A percentile compares a stretch with the other conserved stretches of the same genome.
Conservation (phyloP, 2,329 filamentous ascomycete genomes). For the Herpotrichia juniperi region DNA sequence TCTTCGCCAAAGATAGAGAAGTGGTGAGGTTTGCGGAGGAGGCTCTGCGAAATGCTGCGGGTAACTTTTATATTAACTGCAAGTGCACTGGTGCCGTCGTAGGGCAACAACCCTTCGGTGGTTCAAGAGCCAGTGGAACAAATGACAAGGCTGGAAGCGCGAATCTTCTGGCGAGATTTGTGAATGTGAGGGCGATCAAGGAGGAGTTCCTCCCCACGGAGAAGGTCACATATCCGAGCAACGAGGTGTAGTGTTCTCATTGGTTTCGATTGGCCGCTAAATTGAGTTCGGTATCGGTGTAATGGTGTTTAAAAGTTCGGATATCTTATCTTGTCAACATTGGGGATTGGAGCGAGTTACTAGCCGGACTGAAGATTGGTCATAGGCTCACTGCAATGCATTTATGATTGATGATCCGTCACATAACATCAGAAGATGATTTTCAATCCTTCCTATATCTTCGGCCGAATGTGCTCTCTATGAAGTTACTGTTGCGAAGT, state of each 20-base stretch:
- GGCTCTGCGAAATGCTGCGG: constrained; percentile 72
- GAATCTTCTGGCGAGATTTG: constrained; percentile 59
- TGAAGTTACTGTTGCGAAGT: neutral
- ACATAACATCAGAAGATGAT: too few species aligned
- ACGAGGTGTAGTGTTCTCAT: constrained; percentile 50
- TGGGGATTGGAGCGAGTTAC: neutral
- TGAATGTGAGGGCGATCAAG: constrained; percentile 63
- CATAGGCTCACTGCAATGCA: neutral
- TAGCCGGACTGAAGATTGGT: neutral
- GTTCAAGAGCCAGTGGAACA: constrained; percentile 61
- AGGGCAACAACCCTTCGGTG: constrained; percentile 59
- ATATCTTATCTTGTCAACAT: neutral
- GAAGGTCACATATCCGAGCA: constrained; percentile 60
- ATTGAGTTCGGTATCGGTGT: neutral
- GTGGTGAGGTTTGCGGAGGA: constrained; percentile 73
- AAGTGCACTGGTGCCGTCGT: constrained; percentile 66
- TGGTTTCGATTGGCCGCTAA: neutral
- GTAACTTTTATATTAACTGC: constrained; percentile 88
- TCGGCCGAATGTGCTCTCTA: neutral
- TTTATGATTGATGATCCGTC: neutral
- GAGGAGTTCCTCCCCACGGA: constrained; percentile 59
- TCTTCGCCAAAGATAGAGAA: constrained; percentile 74
- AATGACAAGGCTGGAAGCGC: constrained; percentile 64
- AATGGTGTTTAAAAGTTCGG: neutral
- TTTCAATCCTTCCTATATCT: neutral